Base-by-base conservation (phyloP, 306 rosid genomes). In the Lagenaria siceraria region DNA sequence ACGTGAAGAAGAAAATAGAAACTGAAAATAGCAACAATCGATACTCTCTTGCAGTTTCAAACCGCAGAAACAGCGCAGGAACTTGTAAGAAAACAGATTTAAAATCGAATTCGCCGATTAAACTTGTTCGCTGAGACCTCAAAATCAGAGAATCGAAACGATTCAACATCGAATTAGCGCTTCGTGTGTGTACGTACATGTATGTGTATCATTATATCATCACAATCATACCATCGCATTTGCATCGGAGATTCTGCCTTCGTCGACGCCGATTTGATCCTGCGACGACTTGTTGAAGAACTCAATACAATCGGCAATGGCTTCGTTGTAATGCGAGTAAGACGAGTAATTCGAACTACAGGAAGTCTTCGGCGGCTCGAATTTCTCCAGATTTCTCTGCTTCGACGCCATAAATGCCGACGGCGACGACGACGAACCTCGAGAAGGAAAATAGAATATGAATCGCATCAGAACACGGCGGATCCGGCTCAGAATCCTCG, bases 231-330 rank as follows among this genome's bases (percentile, higher is more conserved):
- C 55, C 36, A 69, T 69, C 55, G 33, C 53, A 66, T 66, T 36
- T 66, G 8, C 74, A 69, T 69, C 55, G 31, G 55, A 43, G 54
- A 42, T 69, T 69, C 55, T 5, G 74, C 48, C 51, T n/a, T 11
- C 73, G 6, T 8, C 73, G 49, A 66, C 49, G 19, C 9, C 53
- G 55, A 21, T 69, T 43, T 42, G 54, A 14, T 90, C 91, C 74
- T 88, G 87, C 3, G 90, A 92, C 85, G 91, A 92, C 83, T 83
- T 90, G 35, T 92, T 92, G 82, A 92, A 86, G 88, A 92, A 92
- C 88, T 92, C 91, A 64, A 92, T 92, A 79, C 96, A 90, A 52
- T 92, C 97, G 0, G 91, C 86, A 17, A 92, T 88, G 68, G 96
- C 96, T 78, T 90, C 93, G 36, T 86, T 83, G 70, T 88, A 87